These are phyloP conservation scores for Terfezia claveryi DNA, from an alignment of 495 filamentous ascomycete genomes.

Conservation along the genomic window DNA sequence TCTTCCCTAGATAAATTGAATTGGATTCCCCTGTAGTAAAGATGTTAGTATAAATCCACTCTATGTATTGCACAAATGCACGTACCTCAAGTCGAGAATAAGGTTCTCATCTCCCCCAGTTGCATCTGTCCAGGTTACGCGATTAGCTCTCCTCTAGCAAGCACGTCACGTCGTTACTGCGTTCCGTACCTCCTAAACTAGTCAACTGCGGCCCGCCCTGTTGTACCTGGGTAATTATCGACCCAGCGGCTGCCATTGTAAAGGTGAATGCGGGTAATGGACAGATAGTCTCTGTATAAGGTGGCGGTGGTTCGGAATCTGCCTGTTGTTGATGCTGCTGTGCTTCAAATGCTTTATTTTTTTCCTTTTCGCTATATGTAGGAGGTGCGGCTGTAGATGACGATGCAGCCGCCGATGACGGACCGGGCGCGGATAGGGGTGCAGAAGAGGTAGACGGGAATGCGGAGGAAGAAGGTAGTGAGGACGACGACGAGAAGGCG, in stretches of 20 bases:
- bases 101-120: constrained; percentile 67
- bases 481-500: constrained; percentile 1
- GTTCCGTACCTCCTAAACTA: constrained; percentile 53
- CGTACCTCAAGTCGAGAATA: constrained; percentile 62
- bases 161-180: not conserved
- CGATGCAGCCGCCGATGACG: not conserved
- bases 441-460: not conserved
- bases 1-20: constrained; percentile 90
- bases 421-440: not conserved
- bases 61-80: not conserved
- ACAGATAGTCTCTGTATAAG: constrained; percentile 83
- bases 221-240: constrained; percentile 96
- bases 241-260: constrained; percentile 93
- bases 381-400: constrained; percentile 7
- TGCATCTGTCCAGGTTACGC: constrained; percentile 6
- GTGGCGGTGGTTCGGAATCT: constrained; percentile 47
- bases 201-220: constrained; percentile 78
- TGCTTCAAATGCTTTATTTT: constrained; percentile 1
- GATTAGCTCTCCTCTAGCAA: not conserved
- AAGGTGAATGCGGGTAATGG: constrained; percentile 86
- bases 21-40: constrained; percentile 49
- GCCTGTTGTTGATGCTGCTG: not conserved
- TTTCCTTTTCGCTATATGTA: constrained; percentile 18
- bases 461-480: not conserved
- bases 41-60: constrained; percentile 13